Base-by-base conservation (phyloP, 495 filamentous ascomycete genomes). In the Penicillium desertorum region DNA sequence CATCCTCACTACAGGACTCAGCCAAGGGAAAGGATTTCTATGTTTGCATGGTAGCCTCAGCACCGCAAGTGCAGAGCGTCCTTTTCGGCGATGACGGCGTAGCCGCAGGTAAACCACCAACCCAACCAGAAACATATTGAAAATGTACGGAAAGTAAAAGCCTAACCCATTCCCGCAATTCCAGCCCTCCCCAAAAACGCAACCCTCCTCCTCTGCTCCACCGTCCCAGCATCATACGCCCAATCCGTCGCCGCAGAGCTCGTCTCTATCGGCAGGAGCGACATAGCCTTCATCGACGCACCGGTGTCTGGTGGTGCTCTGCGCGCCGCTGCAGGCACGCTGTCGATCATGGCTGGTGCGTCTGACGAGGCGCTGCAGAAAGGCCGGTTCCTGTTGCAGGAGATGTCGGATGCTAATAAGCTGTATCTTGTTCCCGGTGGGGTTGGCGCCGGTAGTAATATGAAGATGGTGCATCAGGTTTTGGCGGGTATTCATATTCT, bases 391-490 rank as follows among this genome's bases (percentile, higher is more conserved):
- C 62, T 92, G 12, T 77, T 94, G 1, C 73, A 83, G 32, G 81
- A 79, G 62, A 83, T 94, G 76, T 75, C 79, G 0, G 80, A 76
- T 29, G 60, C 70, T 8, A 67, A 81, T 56, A 91, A 90, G 66
- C 69, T 92, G 30, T 91, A 91, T 61, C 78, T 88, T 19, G 86
- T 94, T 8, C 78, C 81, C 9, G 88, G 89, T 10, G 89, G 87
- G 4, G 74, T 92, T 48, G 88, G 88, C 5, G 84, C 84, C 0
- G 89, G 90, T n/a, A 90, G 86, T 61, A 92, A 92, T 65, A 88
- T 91, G 80, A 94, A 94, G 72, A 90, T 91, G 82, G 84, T 88
- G 49, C 89, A 92, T 70, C 90, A 94, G 68, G 84, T 94, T 17
- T 79, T 92, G 11, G 90, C 89, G 1, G 89, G 84, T 0, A 86